Percentiles rank a stretch among this genome's conserved stretches.
These are phyloP conservation scores for Cytospora piceicola DNA, from an alignment of 2,329 filamentous ascomycete species.

Conservation along the genomic window DNA sequence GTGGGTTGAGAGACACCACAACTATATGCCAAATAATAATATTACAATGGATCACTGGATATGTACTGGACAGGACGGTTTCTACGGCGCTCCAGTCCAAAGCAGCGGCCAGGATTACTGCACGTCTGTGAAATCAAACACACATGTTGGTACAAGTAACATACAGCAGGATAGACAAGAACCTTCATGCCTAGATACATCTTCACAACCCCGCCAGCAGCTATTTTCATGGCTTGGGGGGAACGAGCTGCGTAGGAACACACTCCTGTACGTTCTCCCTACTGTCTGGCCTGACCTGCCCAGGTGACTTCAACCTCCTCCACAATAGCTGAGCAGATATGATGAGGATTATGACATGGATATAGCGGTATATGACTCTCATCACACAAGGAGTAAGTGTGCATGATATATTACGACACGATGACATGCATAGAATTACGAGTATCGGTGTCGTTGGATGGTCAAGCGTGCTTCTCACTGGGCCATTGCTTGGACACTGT, in stretches of 20 bases:
- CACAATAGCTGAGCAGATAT: constrained; percentile 1
- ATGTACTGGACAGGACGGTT: background rate
- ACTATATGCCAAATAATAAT: background rate
- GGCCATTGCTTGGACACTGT: background rate
- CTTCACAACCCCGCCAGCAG: background rate
- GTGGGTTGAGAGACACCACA: background rate
- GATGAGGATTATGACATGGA: background rate
- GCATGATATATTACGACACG: background rate
- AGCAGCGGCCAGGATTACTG: background rate
- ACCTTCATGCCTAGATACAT: background rate
- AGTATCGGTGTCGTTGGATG: constrained; percentile 1
- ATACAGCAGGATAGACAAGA: background rate
- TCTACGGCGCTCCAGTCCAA: background rate
- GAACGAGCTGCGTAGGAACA: background rate
- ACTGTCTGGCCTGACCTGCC: constrained; percentile 4
- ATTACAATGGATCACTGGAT: background rate
- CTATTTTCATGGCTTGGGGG: background rate
- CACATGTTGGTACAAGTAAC: background rate
- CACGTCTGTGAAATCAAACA: constrained; percentile 10
- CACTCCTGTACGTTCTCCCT: background rate
- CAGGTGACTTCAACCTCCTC: constrained; percentile 1
- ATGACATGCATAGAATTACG: constrained; percentile 5
- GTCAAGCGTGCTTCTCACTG: constrained; percentile 4
- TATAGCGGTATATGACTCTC: background rate
- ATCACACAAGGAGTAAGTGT: constrained; percentile 6